Evolutionary conservation across 768 basidiomycete genomes (phyloP).

Genomic region (Sarcodon aspratus): DNA sequence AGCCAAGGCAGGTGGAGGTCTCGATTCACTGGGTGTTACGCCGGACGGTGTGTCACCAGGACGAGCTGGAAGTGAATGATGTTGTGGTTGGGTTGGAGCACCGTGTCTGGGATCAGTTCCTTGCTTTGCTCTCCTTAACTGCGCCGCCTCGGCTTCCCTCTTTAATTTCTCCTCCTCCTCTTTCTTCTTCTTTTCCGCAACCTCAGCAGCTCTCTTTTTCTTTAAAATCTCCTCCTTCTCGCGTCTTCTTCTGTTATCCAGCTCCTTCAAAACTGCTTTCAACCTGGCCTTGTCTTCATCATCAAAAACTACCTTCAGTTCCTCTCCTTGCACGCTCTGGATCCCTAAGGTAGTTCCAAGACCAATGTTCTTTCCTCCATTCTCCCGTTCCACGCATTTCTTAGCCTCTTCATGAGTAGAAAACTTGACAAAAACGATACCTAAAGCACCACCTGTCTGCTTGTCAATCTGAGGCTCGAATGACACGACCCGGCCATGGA

Average conservation of each 20-base stretch:
- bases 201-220: slow-evolving; percentile 30
- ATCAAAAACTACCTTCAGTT: slow-evolving; percentile 72
- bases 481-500: slow-evolving; percentile 48
- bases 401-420: slow-evolving; percentile 55
- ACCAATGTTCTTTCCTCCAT: slow-evolving; percentile 43
- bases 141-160: slow-evolving; percentile 6
- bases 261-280: slow-evolving; percentile 54
- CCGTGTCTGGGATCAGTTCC: neutral
- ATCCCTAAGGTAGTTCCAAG: slow-evolving; percentile 12
- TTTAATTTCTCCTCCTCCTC: slow-evolving; percentile 20
- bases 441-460: slow-evolving; percentile 71
- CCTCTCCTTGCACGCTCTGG: slow-evolving; percentile 34
- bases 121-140: slow-evolving; percentile 7
- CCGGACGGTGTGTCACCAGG: neutral
- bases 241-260: slow-evolving; percentile 38
- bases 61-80: neutral
- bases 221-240: slow-evolving; percentile 34
- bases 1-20: slow-evolving; percentile 6
- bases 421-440: slow-evolving; percentile 70
- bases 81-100: neutral
- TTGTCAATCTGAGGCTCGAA: slow-evolving; percentile 75
- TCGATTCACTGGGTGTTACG: slow-evolving; percentile 3
- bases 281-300: slow-evolving; percentile 48
- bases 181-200: slow-evolving; percentile 35
- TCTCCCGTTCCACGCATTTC: slow-evolving; percentile 49